A percentile compares a stretch with the other conserved stretches of the same genome.
Evolutionary conservation across 345 rosid genomes (phyloP).

Genomic region (Populus nigra): DNA sequence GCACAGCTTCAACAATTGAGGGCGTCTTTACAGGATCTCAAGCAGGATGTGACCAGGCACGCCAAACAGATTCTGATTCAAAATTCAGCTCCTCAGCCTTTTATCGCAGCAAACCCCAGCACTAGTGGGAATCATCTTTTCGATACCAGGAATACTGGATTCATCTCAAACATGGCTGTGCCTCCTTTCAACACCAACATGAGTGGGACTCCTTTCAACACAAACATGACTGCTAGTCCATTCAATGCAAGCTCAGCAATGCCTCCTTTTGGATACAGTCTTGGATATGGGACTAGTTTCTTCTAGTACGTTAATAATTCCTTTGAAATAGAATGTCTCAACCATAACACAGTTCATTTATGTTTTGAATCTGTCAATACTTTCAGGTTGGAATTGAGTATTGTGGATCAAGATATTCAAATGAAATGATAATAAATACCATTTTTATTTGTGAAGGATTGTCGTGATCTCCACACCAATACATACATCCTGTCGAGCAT

Average conservation of each 20-base stretch:
- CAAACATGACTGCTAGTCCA: background rate
- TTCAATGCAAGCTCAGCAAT: background rate
- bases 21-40: conserved; percentile 37
- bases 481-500: background rate
- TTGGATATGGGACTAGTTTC: background rate
- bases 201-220: background rate
- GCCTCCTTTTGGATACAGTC: background rate
- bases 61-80: conserved; percentile 26
- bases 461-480: background rate
- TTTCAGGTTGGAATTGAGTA: background rate
- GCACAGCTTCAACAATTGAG: conserved; percentile 39
- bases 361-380: background rate
- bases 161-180: background rate
- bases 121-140: background rate
- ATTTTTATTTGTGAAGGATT: background rate
- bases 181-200: background rate
- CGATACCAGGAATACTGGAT: background rate
- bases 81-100: conserved; percentile 6
- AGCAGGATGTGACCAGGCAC: conserved; percentile 33
- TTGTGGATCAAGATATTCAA: background rate
- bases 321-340: background rate
- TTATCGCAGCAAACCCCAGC: background rate
- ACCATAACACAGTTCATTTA: too few species aligned
- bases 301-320: background rate
- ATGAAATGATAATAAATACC: background rate